Conservation (phyloP, 2,329 filamentous ascomycete genomes). For the Pyricularia grisea region DNA sequence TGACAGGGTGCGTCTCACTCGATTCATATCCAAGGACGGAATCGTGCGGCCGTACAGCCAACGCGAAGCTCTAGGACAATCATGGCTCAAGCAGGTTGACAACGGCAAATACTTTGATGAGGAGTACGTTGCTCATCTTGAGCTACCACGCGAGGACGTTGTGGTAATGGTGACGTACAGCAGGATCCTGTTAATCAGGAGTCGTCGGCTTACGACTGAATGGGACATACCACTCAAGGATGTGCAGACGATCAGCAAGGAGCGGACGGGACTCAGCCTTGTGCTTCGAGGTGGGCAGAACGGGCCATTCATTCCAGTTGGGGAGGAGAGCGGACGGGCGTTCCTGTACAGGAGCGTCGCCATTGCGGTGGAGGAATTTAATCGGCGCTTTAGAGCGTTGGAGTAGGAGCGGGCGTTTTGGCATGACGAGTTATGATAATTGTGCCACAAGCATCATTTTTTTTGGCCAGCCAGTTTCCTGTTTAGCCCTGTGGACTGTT, state of each 20-base stretch:
- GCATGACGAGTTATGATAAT: neutral
- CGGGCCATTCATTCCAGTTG: constrained; percentile 88
- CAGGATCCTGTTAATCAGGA: constrained; percentile 83
- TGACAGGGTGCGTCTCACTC: constrained; percentile 85
- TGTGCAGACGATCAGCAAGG: constrained; percentile 93
- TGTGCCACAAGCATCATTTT: neutral
- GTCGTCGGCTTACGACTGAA: constrained; percentile 75
- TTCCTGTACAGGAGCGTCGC: constrained; percentile 59
- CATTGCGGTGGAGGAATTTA: constrained; percentile 58
- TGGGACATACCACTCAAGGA: constrained; percentile 97
- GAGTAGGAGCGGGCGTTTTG: constrained; percentile 16
- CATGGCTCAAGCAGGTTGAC: constrained; percentile 97
- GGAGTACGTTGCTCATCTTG: constrained; percentile 91
- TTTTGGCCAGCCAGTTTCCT: neutral
- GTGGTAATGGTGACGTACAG: constrained; percentile 82
- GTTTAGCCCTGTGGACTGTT: neutral
- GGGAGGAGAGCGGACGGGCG: constrained; percentile 66
- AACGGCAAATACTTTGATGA: constrained; percentile 98
- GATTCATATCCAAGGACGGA: constrained; percentile 86
- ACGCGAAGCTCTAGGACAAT: constrained; percentile 91
- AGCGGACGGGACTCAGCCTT: constrained; percentile 86
- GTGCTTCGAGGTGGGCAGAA: constrained; percentile 83
- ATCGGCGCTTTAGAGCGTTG: constrained; percentile 45
- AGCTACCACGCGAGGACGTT: constrained; percentile 81
- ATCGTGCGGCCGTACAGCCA: constrained; percentile 92